Evolutionary conservation across 106 monocot species (phyloP), one percentile per base, ranked within the genome.

Genomic region (Dendrobium catenatum): DNA sequence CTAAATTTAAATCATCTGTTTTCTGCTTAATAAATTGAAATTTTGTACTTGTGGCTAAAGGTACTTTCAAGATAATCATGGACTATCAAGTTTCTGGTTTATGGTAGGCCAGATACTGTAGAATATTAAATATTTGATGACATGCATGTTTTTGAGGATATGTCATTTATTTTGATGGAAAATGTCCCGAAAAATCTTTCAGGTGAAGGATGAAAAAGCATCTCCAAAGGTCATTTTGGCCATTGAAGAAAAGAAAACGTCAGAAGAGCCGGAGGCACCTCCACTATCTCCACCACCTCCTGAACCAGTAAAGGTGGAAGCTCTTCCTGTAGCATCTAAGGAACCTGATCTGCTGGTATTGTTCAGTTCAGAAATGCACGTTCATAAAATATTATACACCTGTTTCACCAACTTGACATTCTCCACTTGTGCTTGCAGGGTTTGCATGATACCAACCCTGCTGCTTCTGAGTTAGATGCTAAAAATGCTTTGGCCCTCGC

Each of bases 401-500:
- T 68, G 2, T 33, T 70, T 70, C 7, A 9, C 24, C 42, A 49
- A n/a, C 18, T 76, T 24, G 33, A 27, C 18, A 51, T 40, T 56
- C 4, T 78, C 56, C 27, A 58, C 37, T 77, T 18, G 40, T 20
- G 13, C 10, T 59, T 59, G 51, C 46, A 56, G 78, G 78, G 18
- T 5, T 37, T 78, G 2, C 18, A 59, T 31, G 78, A 59, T 4
- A 59, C 41, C 33, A 56, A 58, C 22, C 58, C 58, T 2, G 31
- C 37, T 59, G 86, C 89, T 68, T 78, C 86, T 48, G 93, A 91
- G 51, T 49, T 93, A 70, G 96, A 96, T 33, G 88, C 80, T 66
- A 82, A 86, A 77, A 96, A 96, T 87, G 91, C 96, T 24, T 84
- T 96, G 84, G 96, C 96, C 73, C 91, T 96, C 46, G 93, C 96